Evolutionary conservation across 202 grass and related monocot species (phyloP).

Genomic region (Schoenoplectus triqueter): DNA sequence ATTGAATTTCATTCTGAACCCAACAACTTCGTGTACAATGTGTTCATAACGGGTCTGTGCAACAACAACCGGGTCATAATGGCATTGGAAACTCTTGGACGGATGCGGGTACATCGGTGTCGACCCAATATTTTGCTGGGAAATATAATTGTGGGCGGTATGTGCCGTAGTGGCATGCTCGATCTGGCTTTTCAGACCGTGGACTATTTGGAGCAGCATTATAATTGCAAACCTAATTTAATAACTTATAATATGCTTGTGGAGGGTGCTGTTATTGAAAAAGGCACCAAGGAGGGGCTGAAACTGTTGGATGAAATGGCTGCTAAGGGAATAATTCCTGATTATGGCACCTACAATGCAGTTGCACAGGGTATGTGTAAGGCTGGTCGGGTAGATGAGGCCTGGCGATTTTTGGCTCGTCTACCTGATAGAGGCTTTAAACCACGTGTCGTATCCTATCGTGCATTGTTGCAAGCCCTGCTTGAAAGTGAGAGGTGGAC

Average conservation of each 20-base stretch:
- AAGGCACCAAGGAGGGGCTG: conserved; percentile 38
- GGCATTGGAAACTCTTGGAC: conserved; percentile 41
- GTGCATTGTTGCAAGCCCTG: conserved; percentile 42
- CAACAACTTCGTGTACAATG: conserved; percentile 49
- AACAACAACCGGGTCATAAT: conserved; percentile 28
- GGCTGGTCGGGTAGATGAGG: conserved; percentile 35
- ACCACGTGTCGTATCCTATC: conserved; percentile 37
- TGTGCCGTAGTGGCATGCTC: conserved; percentile 45
- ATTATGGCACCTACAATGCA: conserved; percentile 49
- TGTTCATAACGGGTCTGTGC: conserved; percentile 45
- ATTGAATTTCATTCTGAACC: conserved; percentile 36
- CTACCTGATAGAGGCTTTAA: conserved; percentile 40
- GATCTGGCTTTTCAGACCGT: conserved; percentile 41
- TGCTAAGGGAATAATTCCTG: conserved; percentile 40
- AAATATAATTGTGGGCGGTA: conserved; percentile 46
- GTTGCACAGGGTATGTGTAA: conserved; percentile 47
- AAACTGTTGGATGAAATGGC: conserved; percentile 47
- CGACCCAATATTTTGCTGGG: conserved; percentile 39
- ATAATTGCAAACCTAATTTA: conserved; percentile 42
- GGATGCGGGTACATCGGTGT: conserved; percentile 43
- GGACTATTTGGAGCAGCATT: conserved; percentile 28
- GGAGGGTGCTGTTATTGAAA: conserved; percentile 37
- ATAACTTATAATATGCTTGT: conserved; percentile 50
- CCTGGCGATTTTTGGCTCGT: conserved; percentile 36
- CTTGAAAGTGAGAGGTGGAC: conserved; percentile 42